phyloP scores from a whole-genome alignment of 164 flowering plant genomes.

The Annona cherimola region DNA sequence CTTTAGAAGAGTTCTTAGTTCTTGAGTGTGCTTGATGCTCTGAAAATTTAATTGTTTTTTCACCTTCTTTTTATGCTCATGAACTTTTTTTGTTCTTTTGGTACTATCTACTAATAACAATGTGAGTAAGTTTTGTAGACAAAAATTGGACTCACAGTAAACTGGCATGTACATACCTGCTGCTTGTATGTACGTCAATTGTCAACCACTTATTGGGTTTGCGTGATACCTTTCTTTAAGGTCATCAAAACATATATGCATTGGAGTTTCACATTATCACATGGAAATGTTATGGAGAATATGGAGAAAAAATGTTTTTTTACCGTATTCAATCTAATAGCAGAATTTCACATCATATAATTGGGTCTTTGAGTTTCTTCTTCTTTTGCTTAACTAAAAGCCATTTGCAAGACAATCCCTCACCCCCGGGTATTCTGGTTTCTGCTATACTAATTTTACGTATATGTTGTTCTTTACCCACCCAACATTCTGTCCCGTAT shows the following conservation, averaged over 20 bases:
- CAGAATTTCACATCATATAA: too few species aligned
- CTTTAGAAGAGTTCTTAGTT: neutral
- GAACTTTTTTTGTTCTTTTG: neutral
- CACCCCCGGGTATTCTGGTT: too few species aligned
- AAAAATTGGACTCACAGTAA: neutral
- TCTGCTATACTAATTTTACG: too few species aligned
- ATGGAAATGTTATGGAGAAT: neutral
- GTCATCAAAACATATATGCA: neutral
- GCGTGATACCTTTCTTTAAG: neutral
- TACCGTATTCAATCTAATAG: too few species aligned
- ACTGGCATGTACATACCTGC: neutral
- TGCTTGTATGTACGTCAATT: neutral
- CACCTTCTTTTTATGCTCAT: neutral
- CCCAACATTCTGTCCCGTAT: too few species aligned
- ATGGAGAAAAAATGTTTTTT: too few species aligned
- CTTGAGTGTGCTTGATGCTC: neutral
- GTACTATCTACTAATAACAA: too few species aligned
- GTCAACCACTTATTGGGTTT: neutral
- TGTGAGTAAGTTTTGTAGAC: neutral
- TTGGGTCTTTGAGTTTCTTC: too few species aligned
- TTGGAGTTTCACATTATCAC: neutral
- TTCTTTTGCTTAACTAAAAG: too few species aligned
- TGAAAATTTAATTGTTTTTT: neutral
- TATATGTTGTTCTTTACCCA: too few species aligned
- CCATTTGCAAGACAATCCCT: too few species aligned